Percentiles rank a stretch among this genome's conserved stretches.
Conservation (phyloP, 805 yeast species). For the Kluyveromyces starmeri region DNA sequence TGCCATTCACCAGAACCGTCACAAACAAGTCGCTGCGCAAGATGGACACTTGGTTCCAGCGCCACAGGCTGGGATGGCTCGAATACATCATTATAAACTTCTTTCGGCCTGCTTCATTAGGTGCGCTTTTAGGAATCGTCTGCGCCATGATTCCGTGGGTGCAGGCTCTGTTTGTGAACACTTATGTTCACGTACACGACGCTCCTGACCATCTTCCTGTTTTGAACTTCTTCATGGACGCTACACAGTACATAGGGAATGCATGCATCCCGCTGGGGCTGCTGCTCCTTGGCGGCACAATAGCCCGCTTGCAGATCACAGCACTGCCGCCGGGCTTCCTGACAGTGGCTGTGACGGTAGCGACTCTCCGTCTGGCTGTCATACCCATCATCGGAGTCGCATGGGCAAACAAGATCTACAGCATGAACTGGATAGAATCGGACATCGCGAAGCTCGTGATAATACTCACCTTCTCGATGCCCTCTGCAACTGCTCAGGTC, state of each 20-base stretch:
- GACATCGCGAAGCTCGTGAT: constrained; percentile 61
- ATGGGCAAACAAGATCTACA: constrained; percentile 51
- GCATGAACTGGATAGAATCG: constrained; percentile 54
- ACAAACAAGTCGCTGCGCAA: constrained; percentile 1
- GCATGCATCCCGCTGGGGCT: constrained; percentile 88
- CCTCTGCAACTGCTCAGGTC: constrained; percentile 81
- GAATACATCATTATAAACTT: constrained; percentile 40
- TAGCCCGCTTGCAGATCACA: constrained; percentile 60
- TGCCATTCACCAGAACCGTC: constrained; percentile 2
- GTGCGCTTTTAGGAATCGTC: constrained; percentile 55
- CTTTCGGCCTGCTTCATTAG: constrained; percentile 60
- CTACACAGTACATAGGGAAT: constrained; percentile 67
- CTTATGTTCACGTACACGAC: constrained; percentile 41
- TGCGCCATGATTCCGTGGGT: constrained; percentile 85
- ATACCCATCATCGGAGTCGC: constrained; percentile 74
- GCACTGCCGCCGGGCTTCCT: constrained; percentile 53
- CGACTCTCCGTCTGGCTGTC: constrained; percentile 49
- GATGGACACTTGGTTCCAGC: background rate
- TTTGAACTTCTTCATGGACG: constrained; percentile 76
- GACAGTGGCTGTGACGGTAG: constrained; percentile 50
- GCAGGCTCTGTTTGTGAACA: constrained; percentile 55
- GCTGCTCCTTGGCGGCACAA: constrained; percentile 75
- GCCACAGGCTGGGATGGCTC: constrained; percentile 28
- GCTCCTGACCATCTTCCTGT: constrained; percentile 89
- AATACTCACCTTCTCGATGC: constrained; percentile 68